Evolutionary conservation across 1,139 yeast species (phyloP).

Genomic region (Lodderomyces oxycetoniae): DNA sequence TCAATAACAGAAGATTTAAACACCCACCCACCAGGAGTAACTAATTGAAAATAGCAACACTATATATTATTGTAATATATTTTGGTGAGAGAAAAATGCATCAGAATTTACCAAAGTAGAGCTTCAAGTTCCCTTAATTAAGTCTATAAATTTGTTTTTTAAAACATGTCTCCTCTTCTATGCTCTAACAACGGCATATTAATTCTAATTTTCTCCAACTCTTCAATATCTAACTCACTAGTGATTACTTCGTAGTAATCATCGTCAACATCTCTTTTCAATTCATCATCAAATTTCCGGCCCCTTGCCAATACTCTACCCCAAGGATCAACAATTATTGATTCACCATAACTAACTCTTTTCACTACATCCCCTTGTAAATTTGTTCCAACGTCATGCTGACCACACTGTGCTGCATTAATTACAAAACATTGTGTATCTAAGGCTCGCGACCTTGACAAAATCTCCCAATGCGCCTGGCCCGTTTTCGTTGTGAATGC

Average conservation of each 20-base stretch:
- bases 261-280: slow-evolving; percentile 36
- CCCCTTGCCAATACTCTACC: slow-evolving; percentile 70
- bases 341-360: slow-evolving; percentile 74
- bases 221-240: slow-evolving; percentile 64
- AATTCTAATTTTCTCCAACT: slow-evolving; percentile 46
- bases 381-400: slow-evolving; percentile 49
- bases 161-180: slow-evolving; percentile 36
- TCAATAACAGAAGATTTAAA: no score
- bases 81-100: no score
- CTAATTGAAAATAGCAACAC: no score
- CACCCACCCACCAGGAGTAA: no score
- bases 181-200: slow-evolving; percentile 77
- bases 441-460: slow-evolving; percentile 80
- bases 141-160: no score
- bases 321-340: slow-evolving; percentile 87
- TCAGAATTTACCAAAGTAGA: no score
- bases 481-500: slow-evolving; percentile 94
- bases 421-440: slow-evolving; percentile 85
- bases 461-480: slow-evolving; percentile 78
- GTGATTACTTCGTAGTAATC: slow-evolving; percentile 51
- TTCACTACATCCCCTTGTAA: slow-evolving; percentile 18
- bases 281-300: slow-evolving; percentile 24
- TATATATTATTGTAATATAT: no score
- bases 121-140: no score
- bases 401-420: slow-evolving; percentile 89